Evolutionary conservation across 257 asterid species (phyloP).

Genomic region (Solanum sparsipilum): DNA sequence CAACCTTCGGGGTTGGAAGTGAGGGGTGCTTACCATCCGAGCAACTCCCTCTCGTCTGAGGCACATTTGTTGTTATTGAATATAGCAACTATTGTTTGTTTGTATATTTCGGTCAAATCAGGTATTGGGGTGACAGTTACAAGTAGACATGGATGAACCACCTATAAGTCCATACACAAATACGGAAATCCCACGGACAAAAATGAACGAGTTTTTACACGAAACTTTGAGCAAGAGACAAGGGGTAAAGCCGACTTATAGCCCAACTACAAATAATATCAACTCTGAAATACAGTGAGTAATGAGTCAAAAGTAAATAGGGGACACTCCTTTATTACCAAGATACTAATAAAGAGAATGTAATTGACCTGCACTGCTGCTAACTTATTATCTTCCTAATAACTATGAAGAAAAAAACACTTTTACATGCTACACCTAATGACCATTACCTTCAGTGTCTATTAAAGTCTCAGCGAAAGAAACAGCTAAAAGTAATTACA

Average conservation of each 20-base stretch:
- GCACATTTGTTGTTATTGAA: background rate
- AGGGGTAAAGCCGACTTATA: too few species aligned
- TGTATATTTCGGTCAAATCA: background rate
- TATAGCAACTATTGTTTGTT: background rate
- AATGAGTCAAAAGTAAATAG: background rate
- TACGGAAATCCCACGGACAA: background rate
- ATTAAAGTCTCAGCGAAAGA: background rate
- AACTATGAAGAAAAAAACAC: background rate
- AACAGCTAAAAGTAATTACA: background rate
- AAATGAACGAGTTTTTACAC: too few species aligned
- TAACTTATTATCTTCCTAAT: background rate
- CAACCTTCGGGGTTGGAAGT: too few species aligned
- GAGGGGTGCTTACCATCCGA: too few species aligned
- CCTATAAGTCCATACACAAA: background rate
- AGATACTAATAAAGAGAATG: too few species aligned
- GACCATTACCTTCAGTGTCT: background rate
- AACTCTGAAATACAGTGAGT: background rate
- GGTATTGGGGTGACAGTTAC: background rate
- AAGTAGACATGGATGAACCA: background rate
- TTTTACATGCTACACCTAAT: background rate
- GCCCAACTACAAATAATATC: background rate
- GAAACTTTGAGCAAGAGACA: too few species aligned
- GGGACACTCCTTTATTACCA: background rate
- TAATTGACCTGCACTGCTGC: background rate
- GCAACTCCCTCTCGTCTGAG: too few species aligned